Base-by-base conservation (phyloP, 2,329 filamentous ascomycete genomes). In the Pseudocercospora cruenta region DNA sequence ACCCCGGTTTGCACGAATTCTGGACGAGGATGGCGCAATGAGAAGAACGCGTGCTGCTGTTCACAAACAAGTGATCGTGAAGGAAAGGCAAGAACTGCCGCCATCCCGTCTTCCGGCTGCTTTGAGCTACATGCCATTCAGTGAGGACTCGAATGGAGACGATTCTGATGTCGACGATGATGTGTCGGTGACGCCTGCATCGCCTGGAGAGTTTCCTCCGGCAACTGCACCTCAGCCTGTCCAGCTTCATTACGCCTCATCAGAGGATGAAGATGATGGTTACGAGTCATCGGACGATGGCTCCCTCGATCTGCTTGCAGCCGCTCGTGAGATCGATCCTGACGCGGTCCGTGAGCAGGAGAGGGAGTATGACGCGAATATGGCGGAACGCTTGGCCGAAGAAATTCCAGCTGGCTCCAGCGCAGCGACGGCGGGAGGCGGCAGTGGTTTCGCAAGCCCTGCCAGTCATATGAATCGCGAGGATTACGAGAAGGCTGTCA, bases 41-140 rank as follows among this genome's bases (percentile, higher is more conserved):
- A 60, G n/a, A 58, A 72, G 9, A 62, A 73, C 54, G 14, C 39
- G 60, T n/a, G 63, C 49, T 33, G 65, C 59, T 86, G 82, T 97
- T 88, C 64, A 86, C 78, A 22, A 96, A 80, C 22, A 94, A 83
- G 74, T 90, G 82, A 49, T 90, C 80, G 70, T 92, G 82, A 64
- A 91, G 80, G 68, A 94, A 85, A 64, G 90, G 83, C 58, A 94
- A 81, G 59, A 94, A 83, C 57, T 84, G 6, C 79, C 80, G 0
- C 80, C 77, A 12, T 83, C 82, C 0, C 63, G 70, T 7, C 76
- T 84, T 0, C 82, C 82, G 1, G 80, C 81, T 1, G 78, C 82
- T 0, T 80, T 81, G 0, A 73, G 69, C 63, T 82, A 80, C 65
- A 77, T 82, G 28, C 77, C 78, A 19, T 76, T 79, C 55, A 77